Conservation (phyloP, 495 filamentous ascomycete genomes). For the Tuber brumale region DNA sequence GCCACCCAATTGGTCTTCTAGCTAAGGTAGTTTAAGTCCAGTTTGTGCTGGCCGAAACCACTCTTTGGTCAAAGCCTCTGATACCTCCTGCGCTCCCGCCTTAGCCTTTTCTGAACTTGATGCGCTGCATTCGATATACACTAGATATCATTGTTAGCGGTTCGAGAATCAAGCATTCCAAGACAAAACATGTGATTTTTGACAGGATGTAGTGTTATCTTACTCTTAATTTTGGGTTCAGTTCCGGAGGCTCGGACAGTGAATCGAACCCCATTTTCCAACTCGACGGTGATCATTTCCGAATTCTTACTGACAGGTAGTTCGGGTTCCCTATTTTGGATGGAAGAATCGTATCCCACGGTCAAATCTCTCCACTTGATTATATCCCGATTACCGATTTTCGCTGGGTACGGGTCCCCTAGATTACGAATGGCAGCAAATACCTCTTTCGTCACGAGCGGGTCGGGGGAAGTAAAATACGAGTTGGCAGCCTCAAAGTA, state of each 20-base stretch:
- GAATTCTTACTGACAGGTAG: conserved; percentile 55
- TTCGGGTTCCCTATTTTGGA: conserved; percentile 50
- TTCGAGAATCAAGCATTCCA: conserved; percentile 11
- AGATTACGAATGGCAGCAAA: conserved; percentile 54
- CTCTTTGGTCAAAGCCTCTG: conserved; percentile 50
- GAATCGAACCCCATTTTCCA: conserved; percentile 55
- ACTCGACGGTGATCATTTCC: conserved; percentile 67
- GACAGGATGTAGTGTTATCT: conserved; percentile 20
- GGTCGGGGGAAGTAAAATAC: conserved; percentile 58
- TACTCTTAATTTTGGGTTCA: conserved; percentile 63
- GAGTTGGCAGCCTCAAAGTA: conserved; percentile 62
- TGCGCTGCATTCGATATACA: conserved; percentile 55
- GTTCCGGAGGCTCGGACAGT: conserved; percentile 65
- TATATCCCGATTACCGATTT: conserved; percentile 51
- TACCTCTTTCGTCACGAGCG: conserved; percentile 49
- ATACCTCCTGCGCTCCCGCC: conserved; percentile 51
- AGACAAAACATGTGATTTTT: neutral
- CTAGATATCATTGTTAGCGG: conserved; percentile 35
- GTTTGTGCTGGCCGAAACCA: conserved; percentile 50
- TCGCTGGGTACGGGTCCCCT: conserved; percentile 37
- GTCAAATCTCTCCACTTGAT: conserved; percentile 64
- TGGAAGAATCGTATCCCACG: conserved; percentile 56
- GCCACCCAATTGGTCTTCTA: neutral
- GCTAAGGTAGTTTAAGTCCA: conserved; percentile 31
- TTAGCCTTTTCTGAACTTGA: conserved; percentile 48